phyloP scores from a whole-genome alignment of 768 basidiomycete species.

The Cystofilobasidium capitatum region DNA sequence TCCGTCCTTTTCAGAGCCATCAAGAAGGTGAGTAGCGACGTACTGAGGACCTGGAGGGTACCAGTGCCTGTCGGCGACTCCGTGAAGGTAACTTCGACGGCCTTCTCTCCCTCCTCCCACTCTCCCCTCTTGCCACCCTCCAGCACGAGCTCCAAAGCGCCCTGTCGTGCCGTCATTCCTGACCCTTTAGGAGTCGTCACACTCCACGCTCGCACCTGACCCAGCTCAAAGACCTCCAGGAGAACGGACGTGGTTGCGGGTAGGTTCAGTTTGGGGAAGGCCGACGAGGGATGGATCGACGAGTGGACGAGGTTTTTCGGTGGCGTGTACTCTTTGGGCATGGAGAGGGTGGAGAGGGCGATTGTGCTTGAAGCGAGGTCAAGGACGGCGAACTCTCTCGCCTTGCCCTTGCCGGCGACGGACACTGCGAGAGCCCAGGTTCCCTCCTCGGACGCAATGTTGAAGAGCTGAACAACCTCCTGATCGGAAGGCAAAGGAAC shows the following conservation, averaged over 20 bases:
- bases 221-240: conserved; percentile 17
- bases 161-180: not conserved
- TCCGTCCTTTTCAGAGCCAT: too few species aligned
- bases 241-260: conserved; percentile 4
- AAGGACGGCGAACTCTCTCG: not conserved
- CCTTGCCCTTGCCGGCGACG: conserved; percentile 1
- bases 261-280: not conserved
- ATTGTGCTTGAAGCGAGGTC: not conserved
- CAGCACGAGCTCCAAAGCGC: not conserved
- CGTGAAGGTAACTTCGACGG: conserved; percentile 3
- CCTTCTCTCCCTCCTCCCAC: conserved; percentile 17
- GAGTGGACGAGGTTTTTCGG: not conserved
- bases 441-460: not conserved
- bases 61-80: not conserved
- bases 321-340: not conserved
- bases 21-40: not conserved
- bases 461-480: not conserved
- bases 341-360: not conserved
- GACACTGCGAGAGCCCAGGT: not conserved
- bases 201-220: conserved; percentile 5
- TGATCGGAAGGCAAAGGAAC: not conserved
- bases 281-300: not conserved
- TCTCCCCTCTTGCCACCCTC: not conserved
- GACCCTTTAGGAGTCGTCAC: conserved; percentile 1
- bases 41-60: conserved; percentile 18